Percentiles rank a stretch among this genome's conserved stretches.
These are phyloP conservation scores for Gilbertella persicaria DNA, from an alignment of 371 early-diverging fungal genomes.

Conservation along the genomic window DNA sequence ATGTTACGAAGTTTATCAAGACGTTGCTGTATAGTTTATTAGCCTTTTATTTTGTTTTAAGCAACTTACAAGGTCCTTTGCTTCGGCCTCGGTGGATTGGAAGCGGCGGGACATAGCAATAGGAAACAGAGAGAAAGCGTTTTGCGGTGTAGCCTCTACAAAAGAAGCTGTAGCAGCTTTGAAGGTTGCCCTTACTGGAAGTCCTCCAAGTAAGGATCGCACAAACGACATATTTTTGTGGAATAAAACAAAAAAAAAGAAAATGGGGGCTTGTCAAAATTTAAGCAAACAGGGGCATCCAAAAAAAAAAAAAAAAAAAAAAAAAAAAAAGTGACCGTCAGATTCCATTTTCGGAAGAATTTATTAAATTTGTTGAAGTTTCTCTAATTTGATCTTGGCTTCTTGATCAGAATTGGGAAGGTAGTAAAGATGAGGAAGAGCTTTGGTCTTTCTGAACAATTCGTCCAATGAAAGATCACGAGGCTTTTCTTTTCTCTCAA, in stretches of 20 bases:
- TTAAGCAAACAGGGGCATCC: conserved; percentile 5
- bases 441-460: conserved; percentile 52
- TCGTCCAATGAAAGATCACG: conserved; percentile 47
- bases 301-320: conserved; percentile 1
- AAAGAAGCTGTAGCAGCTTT: conserved; percentile 29
- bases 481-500: conserved; percentile 9
- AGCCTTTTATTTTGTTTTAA: background rate
- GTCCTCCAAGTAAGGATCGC: conserved; percentile 48
- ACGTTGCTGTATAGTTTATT: conserved; percentile 38
- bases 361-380: conserved; percentile 19
- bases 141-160: conserved; percentile 27
- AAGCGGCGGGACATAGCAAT: conserved; percentile 37
- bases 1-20: conserved; percentile 84
- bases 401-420: conserved; percentile 48
- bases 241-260: conserved; percentile 1
- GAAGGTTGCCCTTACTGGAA: conserved; percentile 39
- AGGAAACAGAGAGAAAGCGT: conserved; percentile 36
- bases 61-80: conserved; percentile 40
- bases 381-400: conserved; percentile 32
- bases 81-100: conserved; percentile 39
- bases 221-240: conserved; percentile 43
- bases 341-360: background rate
- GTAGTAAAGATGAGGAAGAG: conserved; percentile 56
- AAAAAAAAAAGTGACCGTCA: conserved; percentile 7
- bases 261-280: conserved; percentile 12